A percentile compares a stretch with the other conserved stretches of the same genome.
These are phyloP conservation scores for Lagenidium sp. DNA, from an alignment of 352 stramenopile genomes.

Conservation along the genomic window DNA sequence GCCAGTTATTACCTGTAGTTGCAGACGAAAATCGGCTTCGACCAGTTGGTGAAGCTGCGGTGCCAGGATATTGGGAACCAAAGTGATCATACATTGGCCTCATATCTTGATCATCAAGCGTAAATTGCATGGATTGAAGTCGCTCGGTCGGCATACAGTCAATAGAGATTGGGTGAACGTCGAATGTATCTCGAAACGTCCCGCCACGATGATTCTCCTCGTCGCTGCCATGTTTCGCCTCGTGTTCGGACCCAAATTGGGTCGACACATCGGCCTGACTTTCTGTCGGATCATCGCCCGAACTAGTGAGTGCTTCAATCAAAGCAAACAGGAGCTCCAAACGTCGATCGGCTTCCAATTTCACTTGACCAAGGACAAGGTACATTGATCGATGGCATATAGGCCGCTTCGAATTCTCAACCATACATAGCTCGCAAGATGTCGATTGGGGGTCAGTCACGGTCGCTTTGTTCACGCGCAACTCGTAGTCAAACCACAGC, in stretches of 20 bases:
- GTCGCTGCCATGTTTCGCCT: conserved; percentile 11
- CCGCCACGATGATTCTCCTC: conserved; percentile 11
- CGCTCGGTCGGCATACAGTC: conserved; percentile 39
- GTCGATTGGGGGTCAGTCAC: conserved; percentile 15
- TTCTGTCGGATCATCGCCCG: conserved; percentile 1
- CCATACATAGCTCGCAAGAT: conserved; percentile 54
- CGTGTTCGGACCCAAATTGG: neutral
- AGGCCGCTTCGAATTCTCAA: conserved; percentile 45
- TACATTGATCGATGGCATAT: conserved; percentile 53
- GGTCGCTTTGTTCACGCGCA: too few relatives aligned
- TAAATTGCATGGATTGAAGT: conserved; percentile 57
- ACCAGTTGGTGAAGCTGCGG: conserved; percentile 30
- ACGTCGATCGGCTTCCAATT: conserved; percentile 75
- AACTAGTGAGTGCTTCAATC: conserved; percentile 55
- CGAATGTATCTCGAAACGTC: conserved; percentile 11
- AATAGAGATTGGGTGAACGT: conserved; percentile 12
- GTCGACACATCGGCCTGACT: neutral
- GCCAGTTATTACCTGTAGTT: conserved; percentile 36
- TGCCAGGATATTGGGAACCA: conserved; percentile 16
- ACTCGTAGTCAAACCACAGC: conserved; percentile 68
- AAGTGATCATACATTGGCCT: conserved; percentile 66
- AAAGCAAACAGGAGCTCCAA: conserved; percentile 77
- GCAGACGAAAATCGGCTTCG: conserved; percentile 64
- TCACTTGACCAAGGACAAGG: conserved; percentile 73
- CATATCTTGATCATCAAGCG: conserved; percentile 48